Percentiles rank a stretch among this genome's conserved stretches.
Evolutionary conservation across 2,329 filamentous ascomycete species (phyloP).

Genomic region (Ophiocordyceps robertsii): DNA sequence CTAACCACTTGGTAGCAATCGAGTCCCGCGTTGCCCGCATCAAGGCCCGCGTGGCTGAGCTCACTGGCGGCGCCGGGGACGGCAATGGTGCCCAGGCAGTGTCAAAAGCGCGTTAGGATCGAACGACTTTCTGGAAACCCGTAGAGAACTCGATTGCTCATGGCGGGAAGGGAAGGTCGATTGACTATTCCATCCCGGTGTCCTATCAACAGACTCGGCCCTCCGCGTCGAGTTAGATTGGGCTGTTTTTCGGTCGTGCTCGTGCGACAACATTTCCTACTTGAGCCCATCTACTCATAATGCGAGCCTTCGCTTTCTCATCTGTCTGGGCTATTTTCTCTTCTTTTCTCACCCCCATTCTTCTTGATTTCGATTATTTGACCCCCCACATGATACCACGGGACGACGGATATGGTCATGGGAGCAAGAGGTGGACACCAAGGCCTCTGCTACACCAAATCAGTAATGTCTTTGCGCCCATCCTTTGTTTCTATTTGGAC

Average conservation of each 20-base stretch:
- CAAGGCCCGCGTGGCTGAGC: slow-evolving; percentile 88
- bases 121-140: slow-evolving; percentile 3
- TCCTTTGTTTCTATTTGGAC: slow-evolving; percentile 8
- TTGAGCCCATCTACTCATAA: slow-evolving; percentile 2
- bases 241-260: not conserved
- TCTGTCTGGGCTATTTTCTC: slow-evolving; percentile 2
- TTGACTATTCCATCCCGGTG: not conserved
- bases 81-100: slow-evolving; percentile 20
- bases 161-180: not conserved
- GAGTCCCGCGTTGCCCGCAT: slow-evolving; percentile 94
- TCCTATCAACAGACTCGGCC: not conserved
- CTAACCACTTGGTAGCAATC: slow-evolving; percentile 50
- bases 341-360: slow-evolving; percentile 2
- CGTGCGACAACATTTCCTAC: not conserved
- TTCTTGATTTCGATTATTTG: slow-evolving; percentile 5
- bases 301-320: slow-evolving; percentile 2
- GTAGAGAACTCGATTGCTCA: not conserved
- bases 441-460: not conserved
- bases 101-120: slow-evolving; percentile 9
- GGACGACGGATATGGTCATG: slow-evolving; percentile 6
- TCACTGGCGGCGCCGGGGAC: slow-evolving; percentile 73
- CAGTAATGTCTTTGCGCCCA: slow-evolving; percentile 5
- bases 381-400: slow-evolving; percentile 14
- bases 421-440: slow-evolving; percentile 2
- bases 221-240: not conserved